A percentile compares a stretch with the other conserved stretches of the same genome.
Conservation (phyloP, 2,329 filamentous ascomycete species). For the Monilinia vaccinii-corymbosi region DNA sequence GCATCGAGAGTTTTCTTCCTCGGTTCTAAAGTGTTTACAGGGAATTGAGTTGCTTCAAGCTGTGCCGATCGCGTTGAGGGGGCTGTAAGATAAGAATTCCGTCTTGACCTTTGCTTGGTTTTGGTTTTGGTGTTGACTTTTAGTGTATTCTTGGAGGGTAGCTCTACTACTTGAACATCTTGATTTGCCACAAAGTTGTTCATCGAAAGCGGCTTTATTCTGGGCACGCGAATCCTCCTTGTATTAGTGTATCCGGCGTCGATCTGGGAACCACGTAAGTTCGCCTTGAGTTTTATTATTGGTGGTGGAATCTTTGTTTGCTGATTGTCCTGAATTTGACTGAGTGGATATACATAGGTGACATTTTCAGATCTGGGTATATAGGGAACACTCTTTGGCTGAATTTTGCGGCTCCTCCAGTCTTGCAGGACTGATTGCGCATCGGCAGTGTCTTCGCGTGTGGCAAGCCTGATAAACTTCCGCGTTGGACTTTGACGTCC, state of each 20-base stretch:
- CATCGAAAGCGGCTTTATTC: slow-evolving; percentile 19
- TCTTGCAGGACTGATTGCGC: slow-evolving; percentile 42
- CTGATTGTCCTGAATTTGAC: slow-evolving; percentile 16
- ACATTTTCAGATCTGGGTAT: background rate
- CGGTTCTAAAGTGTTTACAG: slow-evolving; percentile 36
- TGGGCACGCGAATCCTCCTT: slow-evolving; percentile 20
- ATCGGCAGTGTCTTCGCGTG: slow-evolving; percentile 51
- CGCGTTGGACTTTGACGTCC: slow-evolving; percentile 46
- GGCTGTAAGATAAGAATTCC: slow-evolving; percentile 18
- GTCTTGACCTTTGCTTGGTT: background rate
- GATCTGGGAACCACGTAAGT: background rate
- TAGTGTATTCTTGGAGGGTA: background rate
- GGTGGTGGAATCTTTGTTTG: slow-evolving; percentile 15
- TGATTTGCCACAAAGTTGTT: slow-evolving; percentile 28
- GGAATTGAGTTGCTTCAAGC: slow-evolving; percentile 38
- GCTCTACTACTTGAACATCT: background rate
- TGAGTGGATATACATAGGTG: slow-evolving; percentile 11
- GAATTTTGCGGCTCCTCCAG: slow-evolving; percentile 39
- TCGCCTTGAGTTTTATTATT: background rate
- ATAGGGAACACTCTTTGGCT: slow-evolving; percentile 10
- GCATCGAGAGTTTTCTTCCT: slow-evolving; percentile 47
- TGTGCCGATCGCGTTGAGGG: slow-evolving; percentile 40
- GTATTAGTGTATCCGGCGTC: background rate
- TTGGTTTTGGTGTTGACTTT: background rate
- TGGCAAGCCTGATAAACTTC: slow-evolving; percentile 53